Base-by-base conservation (phyloP, 2,329 filamentous ascomycete species). In the Claviceps cyperi region DNA sequence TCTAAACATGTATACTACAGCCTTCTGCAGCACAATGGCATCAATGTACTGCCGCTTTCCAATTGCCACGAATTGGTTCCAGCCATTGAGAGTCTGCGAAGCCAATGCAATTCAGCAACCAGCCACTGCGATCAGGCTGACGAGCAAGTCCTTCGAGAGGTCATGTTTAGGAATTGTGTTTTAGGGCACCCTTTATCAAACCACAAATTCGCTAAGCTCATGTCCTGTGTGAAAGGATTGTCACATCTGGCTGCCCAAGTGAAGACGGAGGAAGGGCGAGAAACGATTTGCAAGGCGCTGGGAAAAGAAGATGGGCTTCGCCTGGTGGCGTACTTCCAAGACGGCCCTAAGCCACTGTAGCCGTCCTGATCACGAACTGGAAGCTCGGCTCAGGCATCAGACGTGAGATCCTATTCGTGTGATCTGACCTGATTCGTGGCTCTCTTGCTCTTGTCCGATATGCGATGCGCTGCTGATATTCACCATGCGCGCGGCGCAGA, bases 11-110 rank as follows among this genome's bases (percentile, higher is more conserved):
- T 45, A 17, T 13, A 36, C 8, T 32, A 19, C 47, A 71, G 69
- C 6, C 60, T 71, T 19, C 46, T 66, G 14, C 55, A 57, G 39
- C 61, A 58, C 35, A 56, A 61, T 38, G 56, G 56, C 40, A 59
- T 72, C 7, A 67, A 69, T 5, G 56, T 75, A 37, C 59, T 77
- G 17, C 73, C 72, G 2, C 59, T 76, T 47, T 58, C 64, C 15
- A 62, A 62, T 1, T 51, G 62, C 39, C 52, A 57, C 11, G 60
- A 64, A 14, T 59, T 75, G 15, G 60, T 65, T n/a, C 48, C 56
- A 1, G 64, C 61, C 9, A 58, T 78, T 21, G 59, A 62, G n/a
- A 55, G 60, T 0, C 67, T 76, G 50, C 60, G 63, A 48, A 56
- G 56, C 44, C 61, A 66, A 51, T 54, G 39, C 32, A 48, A 9